Conservation (phyloP, 2,329 filamentous ascomycete species). For the Magnaporthiopsis incrustans region DNA sequence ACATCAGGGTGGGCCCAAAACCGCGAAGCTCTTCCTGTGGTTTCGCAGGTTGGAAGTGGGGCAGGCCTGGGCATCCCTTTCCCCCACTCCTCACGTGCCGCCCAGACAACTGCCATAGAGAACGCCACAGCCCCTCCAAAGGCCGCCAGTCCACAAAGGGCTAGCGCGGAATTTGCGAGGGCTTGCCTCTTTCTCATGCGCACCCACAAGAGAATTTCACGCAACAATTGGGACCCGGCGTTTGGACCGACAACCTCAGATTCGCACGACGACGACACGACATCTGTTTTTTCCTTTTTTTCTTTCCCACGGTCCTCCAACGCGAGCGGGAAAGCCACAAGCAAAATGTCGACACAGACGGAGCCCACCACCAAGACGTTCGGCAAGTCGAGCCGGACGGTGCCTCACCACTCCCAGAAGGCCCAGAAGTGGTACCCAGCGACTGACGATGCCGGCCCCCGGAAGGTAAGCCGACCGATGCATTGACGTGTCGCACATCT, state of each 20-base stretch:
- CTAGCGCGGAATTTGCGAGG: slow-evolving; percentile 2
- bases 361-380: slow-evolving; percentile 81
- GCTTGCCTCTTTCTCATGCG: slow-evolving; percentile 1
- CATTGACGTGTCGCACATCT: not conserved
- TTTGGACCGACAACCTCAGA: slow-evolving; percentile 3
- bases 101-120: not conserved
- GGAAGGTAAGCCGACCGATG: slow-evolving; percentile 70
- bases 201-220: slow-evolving; percentile 9
- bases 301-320: slow-evolving; percentile 1
- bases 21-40: not conserved
- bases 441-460: slow-evolving; percentile 79
- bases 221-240: slow-evolving; percentile 4
- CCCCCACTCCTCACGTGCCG: not conserved
- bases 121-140: not conserved
- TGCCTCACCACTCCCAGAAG: slow-evolving; percentile 83
- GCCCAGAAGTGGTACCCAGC: slow-evolving; percentile 99
- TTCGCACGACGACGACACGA: slow-evolving; percentile 7
- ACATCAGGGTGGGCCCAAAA: not conserved
- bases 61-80: not conserved
- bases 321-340: slow-evolving; percentile 6
- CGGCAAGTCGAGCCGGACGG: slow-evolving; percentile 89
- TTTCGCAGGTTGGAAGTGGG: too few species aligned
- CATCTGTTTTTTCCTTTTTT: slow-evolving; percentile 6
- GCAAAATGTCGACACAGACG: slow-evolving; percentile 67
- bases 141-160: not conserved